Evolutionary conservation across 2,329 filamentous ascomycete species (phyloP), one percentile per base, ranked within the genome.

Genomic region (Paecilomyces sp.): DNA sequence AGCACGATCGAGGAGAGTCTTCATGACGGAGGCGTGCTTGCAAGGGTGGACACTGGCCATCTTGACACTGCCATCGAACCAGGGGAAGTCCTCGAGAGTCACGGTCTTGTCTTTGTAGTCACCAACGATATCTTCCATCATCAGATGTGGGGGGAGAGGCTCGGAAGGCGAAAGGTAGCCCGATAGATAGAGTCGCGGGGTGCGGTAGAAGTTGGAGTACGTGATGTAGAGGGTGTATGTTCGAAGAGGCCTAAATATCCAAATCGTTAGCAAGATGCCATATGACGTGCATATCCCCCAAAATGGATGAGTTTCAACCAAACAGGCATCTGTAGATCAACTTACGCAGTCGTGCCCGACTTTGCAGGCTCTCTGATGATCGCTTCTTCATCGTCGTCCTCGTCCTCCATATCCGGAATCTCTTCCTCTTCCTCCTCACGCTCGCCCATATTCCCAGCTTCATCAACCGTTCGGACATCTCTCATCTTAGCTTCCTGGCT

Each of bases 171-270:
- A 84, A 12, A 86, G 80, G 76, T 97, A 97, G 68, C 94, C 94
- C 0, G 92, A 95, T 55, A 99, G 86, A 76, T 97, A 99, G 69
- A 97, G 85, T 34, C 94, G 91, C 0, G 94, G 94, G 3, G 94
- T 97, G 67, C 91, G 90, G 79, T 97, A 99, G 81, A 96, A 97
- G 41, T 92, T 90, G 3, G 92, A 91, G 79, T 99, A 99, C 78
- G 92, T 94, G 71, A 99, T 97, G 82, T 99, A 99, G 66, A 99
- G 88, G 53, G 90, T 96, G 76, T 99, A 99, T n/a, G 91, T 96
- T 66, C 94, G 89, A 57, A 90, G 84, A 58, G 90, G 88, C 60
- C 91, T 96, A 65, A 57, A 18, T 22, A 47, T 18, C 15, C 1
- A 6, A 8, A n/a, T 18, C 41, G 9, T 28, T 28, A 34, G 24